Conservation (phyloP, 163 green algal species). For the Chlorella variabilis region DNA sequence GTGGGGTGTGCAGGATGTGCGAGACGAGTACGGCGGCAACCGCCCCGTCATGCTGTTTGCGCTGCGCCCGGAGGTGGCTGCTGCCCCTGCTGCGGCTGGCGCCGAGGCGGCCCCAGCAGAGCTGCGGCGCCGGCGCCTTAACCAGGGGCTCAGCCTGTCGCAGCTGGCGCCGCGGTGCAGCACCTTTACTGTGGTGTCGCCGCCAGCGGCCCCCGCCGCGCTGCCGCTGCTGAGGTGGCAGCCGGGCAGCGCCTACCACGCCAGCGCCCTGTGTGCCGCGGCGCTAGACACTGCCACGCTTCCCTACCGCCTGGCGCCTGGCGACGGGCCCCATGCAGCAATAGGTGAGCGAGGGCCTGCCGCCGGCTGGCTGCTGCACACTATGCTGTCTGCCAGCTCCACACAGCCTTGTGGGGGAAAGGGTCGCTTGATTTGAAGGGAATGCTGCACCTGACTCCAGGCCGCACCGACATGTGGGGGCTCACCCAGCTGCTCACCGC, state of each 20-base stretch:
- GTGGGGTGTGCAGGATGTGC: slow-evolving; percentile 50
- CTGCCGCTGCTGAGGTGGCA: slow-evolving; percentile 54
- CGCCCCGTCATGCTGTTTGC: slow-evolving; percentile 63
- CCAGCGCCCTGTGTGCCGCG: slow-evolving; percentile 60
- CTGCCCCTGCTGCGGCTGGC: slow-evolving; percentile 11
- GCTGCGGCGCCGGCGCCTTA: slow-evolving; percentile 43
- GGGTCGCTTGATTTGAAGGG: too few relatives aligned
- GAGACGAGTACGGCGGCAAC: slow-evolving; percentile 48
- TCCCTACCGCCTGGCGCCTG: slow-evolving; percentile 46
- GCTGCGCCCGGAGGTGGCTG: slow-evolving; percentile 39
- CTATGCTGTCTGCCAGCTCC: not conserved
- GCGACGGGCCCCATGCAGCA: not conserved
- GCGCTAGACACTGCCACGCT: slow-evolving; percentile 66
- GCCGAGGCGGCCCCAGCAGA: not conserved
- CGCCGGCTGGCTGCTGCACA: not conserved
- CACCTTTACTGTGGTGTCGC: slow-evolving; percentile 59
- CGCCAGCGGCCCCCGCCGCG: not conserved
- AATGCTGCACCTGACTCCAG: slow-evolving; percentile 28
- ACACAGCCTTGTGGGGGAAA: not conserved
- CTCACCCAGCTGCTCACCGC: slow-evolving; percentile 55
- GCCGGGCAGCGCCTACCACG: slow-evolving; percentile 48
- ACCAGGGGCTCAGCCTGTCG: slow-evolving; percentile 48
- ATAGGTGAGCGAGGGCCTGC: too few relatives aligned
- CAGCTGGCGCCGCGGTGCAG: slow-evolving; percentile 46
- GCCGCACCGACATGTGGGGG: slow-evolving; percentile 46